Evolutionary conservation across 192 early-diverging fungal genomes (phyloP), one percentile per base, ranked within the genome.

Genomic region (Thamnidium elegans): DNA sequence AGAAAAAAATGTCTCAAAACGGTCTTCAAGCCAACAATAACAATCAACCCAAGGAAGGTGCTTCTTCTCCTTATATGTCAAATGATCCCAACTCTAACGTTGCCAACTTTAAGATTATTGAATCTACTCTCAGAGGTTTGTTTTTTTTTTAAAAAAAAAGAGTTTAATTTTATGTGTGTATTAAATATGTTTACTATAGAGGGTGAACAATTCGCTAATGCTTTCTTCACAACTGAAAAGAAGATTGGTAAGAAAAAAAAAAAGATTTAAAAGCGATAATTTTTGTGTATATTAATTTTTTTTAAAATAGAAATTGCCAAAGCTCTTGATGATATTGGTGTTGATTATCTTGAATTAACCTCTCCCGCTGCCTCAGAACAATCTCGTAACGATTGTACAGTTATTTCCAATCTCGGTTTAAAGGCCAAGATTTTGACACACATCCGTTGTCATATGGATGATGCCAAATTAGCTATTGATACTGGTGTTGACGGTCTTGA

Each of bases 181-280:
- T 56, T 30, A 31, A 3, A 43, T 7, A 17, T 44, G 8, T 23
- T 19, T 17, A 52, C 14, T 14, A 34, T 56, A 77, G 94, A 99
- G 87, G 97, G 97, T 34, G 97, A 99, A 79, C 97, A 99, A 79
- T 99, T 99, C 80, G 94, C 94, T 71, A 97, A 97, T 74, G 97
- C 97, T 54, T 97, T 97, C 81, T 99, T 99, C 67, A 90, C 92
- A 70, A 94, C 92, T 13, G 95, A 89, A 68, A 96, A 93, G 84
- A 99, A 99, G 84, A 89, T 99, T 64, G 55, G 55, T 32, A 58
- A 58, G 34, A 19, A 58, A 1, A 32, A 42, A 21, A 17, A 20
- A 26, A 26, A n/a, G n/a, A n/a, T n/a, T 26, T 26, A 3, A 26
- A 26, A 58, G 19, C 31, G 4, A 45, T 45, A 45, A 15, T 13